Conservation (phyloP, 495 filamentous ascomycete species). For the Penicillium subrubescens region DNA sequence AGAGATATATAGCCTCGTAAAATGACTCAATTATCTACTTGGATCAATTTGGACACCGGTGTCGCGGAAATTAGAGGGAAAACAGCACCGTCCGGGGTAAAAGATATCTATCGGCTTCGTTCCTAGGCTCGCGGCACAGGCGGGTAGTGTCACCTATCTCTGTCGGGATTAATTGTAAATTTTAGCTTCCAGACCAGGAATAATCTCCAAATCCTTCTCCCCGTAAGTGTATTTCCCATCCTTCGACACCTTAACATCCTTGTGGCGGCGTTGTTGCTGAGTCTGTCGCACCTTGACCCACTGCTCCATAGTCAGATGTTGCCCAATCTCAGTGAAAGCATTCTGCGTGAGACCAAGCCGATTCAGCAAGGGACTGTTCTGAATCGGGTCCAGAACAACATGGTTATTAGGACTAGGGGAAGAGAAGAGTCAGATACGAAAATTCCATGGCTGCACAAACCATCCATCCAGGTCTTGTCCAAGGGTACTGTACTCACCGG, state of each 20-base stretch:
- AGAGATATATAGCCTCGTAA: too few species aligned
- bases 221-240: conserved; percentile 41
- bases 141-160: too few species aligned
- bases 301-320: conserved; percentile 38
- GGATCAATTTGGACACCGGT: too few species aligned
- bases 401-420: conserved; percentile 36
- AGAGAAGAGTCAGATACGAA: not conserved
- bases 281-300: conserved; percentile 41
- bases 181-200: conserved; percentile 47
- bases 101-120: too few species aligned
- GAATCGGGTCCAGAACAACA: conserved; percentile 44
- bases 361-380: conserved; percentile 44
- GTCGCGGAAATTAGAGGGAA: too few species aligned
- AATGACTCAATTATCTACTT: too few species aligned
- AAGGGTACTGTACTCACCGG: conserved; percentile 22
- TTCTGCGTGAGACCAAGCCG: conserved; percentile 41
- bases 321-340: conserved; percentile 35
- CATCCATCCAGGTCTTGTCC: not conserved
- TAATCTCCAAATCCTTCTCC: conserved; percentile 49
- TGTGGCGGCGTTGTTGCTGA: conserved; percentile 46
- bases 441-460: not conserved
- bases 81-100: too few species aligned
- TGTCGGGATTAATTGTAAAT: conserved; percentile 40
- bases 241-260: conserved; percentile 40
- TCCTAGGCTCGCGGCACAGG: too few species aligned